phyloP scores from a whole-genome alignment of 2,329 filamentous ascomycete genomes.

The Arthroderma sp. region DNA sequence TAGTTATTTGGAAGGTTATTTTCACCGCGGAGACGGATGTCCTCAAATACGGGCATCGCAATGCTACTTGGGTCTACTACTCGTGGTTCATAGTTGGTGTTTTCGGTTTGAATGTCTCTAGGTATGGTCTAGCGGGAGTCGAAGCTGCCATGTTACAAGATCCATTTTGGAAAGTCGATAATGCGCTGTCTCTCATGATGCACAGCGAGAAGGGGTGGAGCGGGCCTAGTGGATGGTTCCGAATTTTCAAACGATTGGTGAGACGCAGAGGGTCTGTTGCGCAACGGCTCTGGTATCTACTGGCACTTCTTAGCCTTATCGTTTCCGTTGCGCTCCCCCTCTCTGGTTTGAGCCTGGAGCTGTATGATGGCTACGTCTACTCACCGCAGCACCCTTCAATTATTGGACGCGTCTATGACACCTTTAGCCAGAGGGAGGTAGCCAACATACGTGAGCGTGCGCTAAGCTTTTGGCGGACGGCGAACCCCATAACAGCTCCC shows the following conservation, averaged over 20 bases:
- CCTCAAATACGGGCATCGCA: neutral
- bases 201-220: slow-evolving; percentile 6
- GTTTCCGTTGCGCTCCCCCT: slow-evolving; percentile 7
- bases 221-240: slow-evolving; percentile 3
- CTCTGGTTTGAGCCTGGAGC: slow-evolving; percentile 8
- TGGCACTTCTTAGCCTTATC: slow-evolving; percentile 5
- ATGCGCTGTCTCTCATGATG: slow-evolving; percentile 7
- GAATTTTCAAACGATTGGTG: neutral
- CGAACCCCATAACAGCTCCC: slow-evolving; percentile 2
- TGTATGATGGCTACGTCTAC: slow-evolving; percentile 9
- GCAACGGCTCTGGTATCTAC: slow-evolving; percentile 4
- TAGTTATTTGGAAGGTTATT: too few relatives aligned
- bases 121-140: slow-evolving; percentile 7
- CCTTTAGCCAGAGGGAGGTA: too few relatives aligned
- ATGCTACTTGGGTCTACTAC: slow-evolving; percentile 5
- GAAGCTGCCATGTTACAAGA: slow-evolving; percentile 10
- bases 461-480: slow-evolving; percentile 1
- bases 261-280: neutral
- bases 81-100: slow-evolving; percentile 9
- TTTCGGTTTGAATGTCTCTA: slow-evolving; percentile 8
- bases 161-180: slow-evolving; percentile 3
- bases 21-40: too few relatives aligned
- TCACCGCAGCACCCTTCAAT: slow-evolving; percentile 3
- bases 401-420: neutral
- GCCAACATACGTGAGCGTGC: too few relatives aligned